Percentiles rank a stretch among this genome's conserved stretches.
phyloP scores from a whole-genome alignment of 1,139 yeast species.

The Hemisphaericaspora lyxosophila region DNA sequence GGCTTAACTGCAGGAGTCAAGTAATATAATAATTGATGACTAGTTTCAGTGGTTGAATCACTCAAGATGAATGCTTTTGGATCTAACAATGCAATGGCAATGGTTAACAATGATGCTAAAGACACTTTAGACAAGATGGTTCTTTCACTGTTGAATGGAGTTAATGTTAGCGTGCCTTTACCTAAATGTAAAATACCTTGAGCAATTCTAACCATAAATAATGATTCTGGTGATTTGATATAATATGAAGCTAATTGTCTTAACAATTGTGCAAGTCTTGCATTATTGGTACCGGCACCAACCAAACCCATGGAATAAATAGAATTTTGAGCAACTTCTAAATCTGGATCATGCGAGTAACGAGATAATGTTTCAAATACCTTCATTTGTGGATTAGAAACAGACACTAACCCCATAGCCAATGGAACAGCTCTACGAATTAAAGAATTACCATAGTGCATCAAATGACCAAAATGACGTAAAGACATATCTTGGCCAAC shows the following conservation, averaged over 20 bases:
- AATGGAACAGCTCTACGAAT: conserved; percentile 94
- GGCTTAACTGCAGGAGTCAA: conserved; percentile 90
- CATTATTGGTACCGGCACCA: conserved; percentile 98
- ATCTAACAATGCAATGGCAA: conserved; percentile 79
- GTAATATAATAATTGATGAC: conserved; percentile 76
- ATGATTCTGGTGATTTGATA: conserved; percentile 83
- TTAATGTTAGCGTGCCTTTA: conserved; percentile 88
- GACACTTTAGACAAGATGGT: conserved; percentile 86
- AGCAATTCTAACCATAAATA: conserved; percentile 91
- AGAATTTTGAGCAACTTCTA: conserved; percentile 93
- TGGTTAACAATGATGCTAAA: conserved; percentile 85
- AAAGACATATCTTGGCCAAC: conserved; percentile 97
- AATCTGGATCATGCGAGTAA: conserved; percentile 92
- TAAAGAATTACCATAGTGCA: conserved; percentile 95
- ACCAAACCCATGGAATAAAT: conserved; percentile 97
- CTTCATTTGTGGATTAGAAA: conserved; percentile 95
- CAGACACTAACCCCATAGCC: conserved; percentile 93
- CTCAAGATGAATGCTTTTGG: conserved; percentile 69
- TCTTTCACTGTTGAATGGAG: conserved; percentile 88
- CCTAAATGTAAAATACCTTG: conserved; percentile 96
- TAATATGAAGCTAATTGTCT: conserved; percentile 95
- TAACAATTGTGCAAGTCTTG: conserved; percentile 92
- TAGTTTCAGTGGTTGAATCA: conserved; percentile 55
- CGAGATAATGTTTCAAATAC: conserved; percentile 95
- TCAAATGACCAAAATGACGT: conserved; percentile 94